Evolutionary conservation across 495 filamentous ascomycete species (phyloP).

Genomic region (Xylaria venustula): DNA sequence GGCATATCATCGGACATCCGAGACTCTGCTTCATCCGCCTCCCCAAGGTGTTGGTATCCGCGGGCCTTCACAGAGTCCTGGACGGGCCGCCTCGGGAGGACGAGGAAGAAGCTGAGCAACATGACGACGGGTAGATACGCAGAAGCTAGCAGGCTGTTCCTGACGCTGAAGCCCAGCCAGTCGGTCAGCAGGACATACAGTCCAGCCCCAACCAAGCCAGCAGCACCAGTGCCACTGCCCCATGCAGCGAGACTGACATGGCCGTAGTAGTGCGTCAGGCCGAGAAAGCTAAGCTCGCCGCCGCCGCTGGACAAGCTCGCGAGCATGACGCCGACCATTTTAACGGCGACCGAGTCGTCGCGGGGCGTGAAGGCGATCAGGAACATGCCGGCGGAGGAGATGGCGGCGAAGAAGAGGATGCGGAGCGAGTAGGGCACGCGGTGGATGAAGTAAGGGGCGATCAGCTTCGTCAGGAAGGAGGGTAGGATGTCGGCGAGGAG

Average conservation of each 20-base stretch:
- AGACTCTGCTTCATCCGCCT: constrained; percentile 40
- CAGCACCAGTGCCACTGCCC: constrained; percentile 90
- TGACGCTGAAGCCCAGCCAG: constrained; percentile 68
- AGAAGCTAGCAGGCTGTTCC: constrained; percentile 67
- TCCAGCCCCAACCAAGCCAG: constrained; percentile 82
- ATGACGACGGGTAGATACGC: constrained; percentile 79
- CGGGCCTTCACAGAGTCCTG: constrained; percentile 29
- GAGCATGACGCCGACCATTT: constrained; percentile 80
- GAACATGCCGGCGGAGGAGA: constrained; percentile 83
- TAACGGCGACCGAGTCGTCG: constrained; percentile 62
- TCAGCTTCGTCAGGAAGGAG: constrained; percentile 81
- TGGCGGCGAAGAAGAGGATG: constrained; percentile 65
- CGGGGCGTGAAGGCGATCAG: constrained; percentile 75
- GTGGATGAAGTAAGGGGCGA: constrained; percentile 92
- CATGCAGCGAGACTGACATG: constrained; percentile 87
- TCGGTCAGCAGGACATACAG: constrained; percentile 83
- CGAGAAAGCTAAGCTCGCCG: constrained; percentile 86
- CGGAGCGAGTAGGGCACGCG: constrained; percentile 74
- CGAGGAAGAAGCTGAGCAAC: constrained; percentile 77
- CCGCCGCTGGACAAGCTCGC: constrained; percentile 80
- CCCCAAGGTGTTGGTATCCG: constrained; percentile 43
- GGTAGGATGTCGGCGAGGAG: constrained; percentile 91
- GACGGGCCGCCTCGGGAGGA: constrained; percentile 68
- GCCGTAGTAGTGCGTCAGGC: constrained; percentile 91
- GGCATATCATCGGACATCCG: constrained; percentile 37